Evolutionary conservation across 2,329 filamentous ascomycete genomes (phyloP).

Genomic region (Aurifilum marmelostoma): DNA sequence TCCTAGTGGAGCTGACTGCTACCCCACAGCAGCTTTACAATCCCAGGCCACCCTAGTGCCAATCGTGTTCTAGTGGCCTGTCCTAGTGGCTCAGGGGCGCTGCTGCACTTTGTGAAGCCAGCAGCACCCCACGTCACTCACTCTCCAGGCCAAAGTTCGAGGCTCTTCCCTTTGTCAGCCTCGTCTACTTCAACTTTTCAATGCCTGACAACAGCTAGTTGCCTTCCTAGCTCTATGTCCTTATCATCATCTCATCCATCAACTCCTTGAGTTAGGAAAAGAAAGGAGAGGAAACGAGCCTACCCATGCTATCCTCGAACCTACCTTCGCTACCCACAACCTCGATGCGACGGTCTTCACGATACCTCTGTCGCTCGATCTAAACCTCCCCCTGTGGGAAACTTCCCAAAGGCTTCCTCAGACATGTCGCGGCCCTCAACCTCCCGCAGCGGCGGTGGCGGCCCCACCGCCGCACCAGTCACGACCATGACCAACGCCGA

Average conservation of each 20-base stretch:
- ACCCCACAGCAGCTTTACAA: slow-evolving; percentile 16
- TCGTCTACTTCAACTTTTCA: neutral
- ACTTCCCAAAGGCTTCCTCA: neutral
- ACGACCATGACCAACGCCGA: slow-evolving; percentile 29
- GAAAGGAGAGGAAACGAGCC: neutral
- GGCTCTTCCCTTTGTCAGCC: slow-evolving; percentile 3
- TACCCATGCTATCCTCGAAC: neutral
- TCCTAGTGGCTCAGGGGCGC: too few species aligned
- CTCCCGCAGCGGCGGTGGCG: slow-evolving; percentile 28
- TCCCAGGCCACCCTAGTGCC: neutral
- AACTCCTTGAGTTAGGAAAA: neutral
- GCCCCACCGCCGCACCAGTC: slow-evolving; percentile 24
- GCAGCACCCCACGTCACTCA: neutral
- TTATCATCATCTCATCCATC: neutral
- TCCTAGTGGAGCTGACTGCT: slow-evolving; percentile 6
- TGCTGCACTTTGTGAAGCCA: neutral
- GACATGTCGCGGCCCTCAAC: slow-evolving; percentile 42
- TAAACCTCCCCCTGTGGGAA: neutral
- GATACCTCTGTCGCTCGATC: neutral
- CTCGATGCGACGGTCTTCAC: slow-evolving; percentile 17
- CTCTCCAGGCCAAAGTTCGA: neutral
- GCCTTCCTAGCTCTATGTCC: neutral
- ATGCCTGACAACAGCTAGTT: neutral
- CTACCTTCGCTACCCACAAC: slow-evolving; percentile 10
- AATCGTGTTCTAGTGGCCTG: slow-evolving; percentile 3